phyloP scores from a whole-genome alignment of 768 basidiomycete genomes.

The Terana coerulea region DNA sequence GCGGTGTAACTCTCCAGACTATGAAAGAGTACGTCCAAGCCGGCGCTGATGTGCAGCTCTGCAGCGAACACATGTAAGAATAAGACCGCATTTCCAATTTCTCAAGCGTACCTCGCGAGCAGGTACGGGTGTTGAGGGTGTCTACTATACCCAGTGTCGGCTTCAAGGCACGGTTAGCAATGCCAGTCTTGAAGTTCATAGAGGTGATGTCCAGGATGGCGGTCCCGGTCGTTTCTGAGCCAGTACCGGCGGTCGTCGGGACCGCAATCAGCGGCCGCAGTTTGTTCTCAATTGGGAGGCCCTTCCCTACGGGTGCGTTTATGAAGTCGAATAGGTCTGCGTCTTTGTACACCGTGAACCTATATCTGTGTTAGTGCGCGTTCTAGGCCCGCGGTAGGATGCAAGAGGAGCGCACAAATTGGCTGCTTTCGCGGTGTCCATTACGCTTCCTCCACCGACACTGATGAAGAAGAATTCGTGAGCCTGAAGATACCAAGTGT shows the following conservation, averaged over 20 bases:
- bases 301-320: conserved; percentile 94
- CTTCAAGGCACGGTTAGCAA: conserved; percentile 87
- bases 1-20: conserved; percentile 93
- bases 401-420: conserved; percentile 56
- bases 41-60: conserved; percentile 92
- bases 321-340: conserved; percentile 94
- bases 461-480: conserved; percentile 36
- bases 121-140: conserved; percentile 85
- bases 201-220: conserved; percentile 94
- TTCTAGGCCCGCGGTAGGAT: not conserved
- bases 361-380: conserved; percentile 26
- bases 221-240: conserved; percentile 92
- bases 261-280: conserved; percentile 85
- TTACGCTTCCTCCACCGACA: conserved; percentile 91
- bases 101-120: conserved; percentile 43
- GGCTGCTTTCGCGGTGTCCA: conserved; percentile 94
- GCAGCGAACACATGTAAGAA: conserved; percentile 83
- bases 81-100: conserved; percentile 45
- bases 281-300: conserved; percentile 70
- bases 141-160: conserved; percentile 82
- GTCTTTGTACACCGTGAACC: conserved; percentile 89
- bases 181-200: conserved; percentile 93
- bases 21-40: conserved; percentile 94
- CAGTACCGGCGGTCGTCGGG: conserved; percentile 81
- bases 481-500: conserved; percentile 2